Conservation (phyloP, 2,329 filamentous ascomycete species). For the Penicillium thymicola region DNA sequence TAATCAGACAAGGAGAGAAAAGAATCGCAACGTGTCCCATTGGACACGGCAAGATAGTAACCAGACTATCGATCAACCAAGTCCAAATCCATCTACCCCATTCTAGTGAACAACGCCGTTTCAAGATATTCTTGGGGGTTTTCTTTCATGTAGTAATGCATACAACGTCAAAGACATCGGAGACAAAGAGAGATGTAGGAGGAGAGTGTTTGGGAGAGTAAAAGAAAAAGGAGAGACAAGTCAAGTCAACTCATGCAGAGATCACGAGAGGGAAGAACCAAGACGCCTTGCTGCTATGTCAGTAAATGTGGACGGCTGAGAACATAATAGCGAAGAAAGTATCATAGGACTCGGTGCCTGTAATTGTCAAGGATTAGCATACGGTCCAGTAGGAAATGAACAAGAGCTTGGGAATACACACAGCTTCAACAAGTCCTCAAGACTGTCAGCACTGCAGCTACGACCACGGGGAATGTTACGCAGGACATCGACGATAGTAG, state of each 20-base stretch:
- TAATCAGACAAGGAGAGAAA: conserved; percentile 13
- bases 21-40: neutral
- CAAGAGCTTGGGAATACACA: conserved; percentile 32
- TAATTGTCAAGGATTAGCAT: conserved; percentile 2
- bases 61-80: conserved; percentile 10
- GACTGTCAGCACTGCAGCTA: conserved; percentile 49
- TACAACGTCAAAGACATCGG: neutral
- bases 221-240: neutral
- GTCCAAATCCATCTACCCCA: neutral
- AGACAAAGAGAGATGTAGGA: neutral
- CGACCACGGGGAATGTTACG: conserved; percentile 70
- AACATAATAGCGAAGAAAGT: neutral
- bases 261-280: conserved; percentile 5
- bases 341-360: conserved; percentile 33
- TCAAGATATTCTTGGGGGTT: conserved; percentile 1
- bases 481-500: conserved; percentile 81
- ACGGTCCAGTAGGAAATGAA: neutral
- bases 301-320: neutral
- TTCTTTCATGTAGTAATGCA: neutral
- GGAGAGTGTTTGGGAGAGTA: neutral
- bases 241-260: neutral
- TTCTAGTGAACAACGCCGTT: conserved; percentile 13
- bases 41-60: neutral
- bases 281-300: conserved; percentile 11
- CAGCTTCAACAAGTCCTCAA: conserved; percentile 58